Base-by-base conservation (phyloP, 2,329 filamentous ascomycete species). In the Paracorniculantispora psalliotae region DNA sequence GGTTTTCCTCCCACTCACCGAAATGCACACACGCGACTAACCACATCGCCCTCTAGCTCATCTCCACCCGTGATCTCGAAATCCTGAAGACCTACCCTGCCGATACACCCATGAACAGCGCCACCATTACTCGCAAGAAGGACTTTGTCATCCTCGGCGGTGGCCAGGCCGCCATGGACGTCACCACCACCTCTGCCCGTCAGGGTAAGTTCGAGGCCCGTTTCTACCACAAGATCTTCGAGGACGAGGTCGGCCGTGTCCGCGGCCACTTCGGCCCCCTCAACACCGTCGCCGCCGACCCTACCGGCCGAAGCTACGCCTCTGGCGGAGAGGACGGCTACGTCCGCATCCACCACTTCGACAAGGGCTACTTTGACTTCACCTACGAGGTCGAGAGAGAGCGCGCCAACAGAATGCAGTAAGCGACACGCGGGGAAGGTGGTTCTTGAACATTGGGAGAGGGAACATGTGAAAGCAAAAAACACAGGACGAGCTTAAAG, bases 221-320 rank as follows among this genome's bases (percentile, higher is more conserved):
- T 66, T 99, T 99, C 84, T 99, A 97, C 83, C 94, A 99, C 87
- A 97, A 96, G 84, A 89, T 99, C 74, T 97, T 99, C 74, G 92
- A 96, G 78, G 93, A 99, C 77, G 94, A 99, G 81, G 93, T 97
- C 70, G 94, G 94, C 67, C 89, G 94, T 81, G 94, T 99, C 65
- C 86, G 92, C 72, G 94, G 94, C 64, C 94, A 99, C 77, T 99
- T 99, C 77, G 94, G 94, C 72, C 94, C 90, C 66, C 82, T 97
- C 72, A 97, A 99, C 83, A 97, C 94, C 63, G 91, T 99, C 67
- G 92, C 94, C 51, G 91, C 91, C 60, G 91, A 96, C 76, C 94
- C 94, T 30, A 88, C 88, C 61, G 94, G 94, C 70, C 92, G 89
- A 72, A 87, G 91, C 69, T 99, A 99, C 78, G 92, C 92, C 70